These are phyloP conservation scores for Fusarium dlaminii DNA, from an alignment of 2,329 filamentous ascomycete genomes.

Conservation along the genomic window DNA sequence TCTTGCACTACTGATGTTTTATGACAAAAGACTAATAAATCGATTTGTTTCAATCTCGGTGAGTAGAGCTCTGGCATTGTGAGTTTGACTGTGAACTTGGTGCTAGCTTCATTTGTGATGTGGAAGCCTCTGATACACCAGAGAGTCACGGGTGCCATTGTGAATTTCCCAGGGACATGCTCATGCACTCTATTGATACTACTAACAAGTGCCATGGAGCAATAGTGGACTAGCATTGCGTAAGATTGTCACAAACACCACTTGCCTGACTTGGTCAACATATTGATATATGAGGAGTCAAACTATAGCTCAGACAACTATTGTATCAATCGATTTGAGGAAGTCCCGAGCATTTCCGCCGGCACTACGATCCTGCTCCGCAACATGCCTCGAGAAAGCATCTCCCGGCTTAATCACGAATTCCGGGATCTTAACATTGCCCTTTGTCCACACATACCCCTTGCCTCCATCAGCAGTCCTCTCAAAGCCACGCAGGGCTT, in stretches of 20 bases:
- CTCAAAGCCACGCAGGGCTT: conserved; percentile 26
- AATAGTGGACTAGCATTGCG: neutral
- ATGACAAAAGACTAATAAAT: conserved; percentile 36
- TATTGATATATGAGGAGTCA: neutral
- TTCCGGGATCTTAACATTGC: conserved; percentile 25
- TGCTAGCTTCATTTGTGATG: neutral
- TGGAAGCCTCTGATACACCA: neutral
- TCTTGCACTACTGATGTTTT: conserved; percentile 35
- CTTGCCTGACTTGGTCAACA: neutral
- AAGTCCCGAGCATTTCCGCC: conserved; percentile 25
- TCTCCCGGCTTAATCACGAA: conserved; percentile 36
- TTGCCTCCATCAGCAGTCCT: conserved; percentile 12
- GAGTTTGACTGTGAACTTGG: neutral
- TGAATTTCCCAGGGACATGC: neutral
- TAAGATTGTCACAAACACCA: neutral
- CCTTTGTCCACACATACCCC: conserved; percentile 31
- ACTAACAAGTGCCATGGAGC: neutral
- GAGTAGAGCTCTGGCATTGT: neutral
- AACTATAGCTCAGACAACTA: neutral
- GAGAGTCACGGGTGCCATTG: neutral
- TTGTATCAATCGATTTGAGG: conserved; percentile 20
- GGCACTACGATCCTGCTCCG: conserved; percentile 21
- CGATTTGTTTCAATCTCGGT: conserved; percentile 1
- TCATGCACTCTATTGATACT: neutral
- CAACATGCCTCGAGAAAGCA: conserved; percentile 27